Percentiles rank a stretch among this genome's conserved stretches.
Conservation (phyloP, 192 early-diverging fungal species). For the Linderina pennispora region DNA sequence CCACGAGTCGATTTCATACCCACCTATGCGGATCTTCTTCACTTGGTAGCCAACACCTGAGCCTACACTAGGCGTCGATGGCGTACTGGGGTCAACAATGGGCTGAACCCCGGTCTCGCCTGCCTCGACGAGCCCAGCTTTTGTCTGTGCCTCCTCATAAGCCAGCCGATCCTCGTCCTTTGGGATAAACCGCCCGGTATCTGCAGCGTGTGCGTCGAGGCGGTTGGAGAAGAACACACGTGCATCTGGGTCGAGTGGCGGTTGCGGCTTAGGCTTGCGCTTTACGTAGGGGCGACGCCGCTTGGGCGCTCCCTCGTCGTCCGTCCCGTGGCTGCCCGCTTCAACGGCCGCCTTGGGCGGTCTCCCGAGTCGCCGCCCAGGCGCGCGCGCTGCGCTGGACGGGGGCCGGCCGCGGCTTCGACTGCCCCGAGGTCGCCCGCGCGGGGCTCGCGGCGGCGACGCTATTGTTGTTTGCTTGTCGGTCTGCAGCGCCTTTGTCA, state of each 20-base stretch:
- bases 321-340: not conserved
- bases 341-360: not conserved
- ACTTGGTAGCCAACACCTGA: constrained; percentile 31
- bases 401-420: not conserved
- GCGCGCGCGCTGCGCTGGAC: too few species aligned
- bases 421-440: not conserved
- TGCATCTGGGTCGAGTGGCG: constrained; percentile 3
- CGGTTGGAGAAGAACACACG: constrained; percentile 38
- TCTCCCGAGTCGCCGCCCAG: too few species aligned
- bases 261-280: not conserved
- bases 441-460: too few species aligned
- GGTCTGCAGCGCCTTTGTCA: too few species aligned
- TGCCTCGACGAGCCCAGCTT: constrained; percentile 27
- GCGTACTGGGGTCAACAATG: constrained; percentile 9
- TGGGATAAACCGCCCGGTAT: constrained; percentile 50
- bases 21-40: constrained; percentile 71
- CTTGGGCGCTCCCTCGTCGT: constrained; percentile 6
- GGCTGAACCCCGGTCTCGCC: not conserved
- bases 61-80: constrained; percentile 16
- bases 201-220: constrained; percentile 48
- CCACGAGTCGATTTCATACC: constrained; percentile 87
- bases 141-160: constrained; percentile 49
- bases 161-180: constrained; percentile 41
- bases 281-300: constrained; percentile 29
- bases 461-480: too few species aligned